phyloP scores from a whole-genome alignment of 371 early-diverging fungal species.

The Nosema muscidifuracis region DNA sequence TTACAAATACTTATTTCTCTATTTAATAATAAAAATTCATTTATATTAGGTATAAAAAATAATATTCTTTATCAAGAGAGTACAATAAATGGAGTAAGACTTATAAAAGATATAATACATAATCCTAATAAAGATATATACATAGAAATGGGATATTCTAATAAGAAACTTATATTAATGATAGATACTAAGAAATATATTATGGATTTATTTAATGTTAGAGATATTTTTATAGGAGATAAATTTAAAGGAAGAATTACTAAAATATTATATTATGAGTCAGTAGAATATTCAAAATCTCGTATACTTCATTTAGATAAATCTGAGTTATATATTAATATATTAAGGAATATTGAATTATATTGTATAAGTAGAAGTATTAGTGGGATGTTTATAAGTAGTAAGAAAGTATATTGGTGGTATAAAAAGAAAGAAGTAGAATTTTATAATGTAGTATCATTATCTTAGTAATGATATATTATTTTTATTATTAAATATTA shows the following conservation, averaged over 20 bases:
- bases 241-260: neutral
- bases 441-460: neutral
- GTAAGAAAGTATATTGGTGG: neutral
- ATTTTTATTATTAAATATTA: too few relatives aligned
- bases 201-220: neutral
- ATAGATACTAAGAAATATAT: neutral
- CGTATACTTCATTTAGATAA: neutral
- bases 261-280: neutral
- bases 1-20: constrained; percentile 1
- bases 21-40: neutral
- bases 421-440: neutral
- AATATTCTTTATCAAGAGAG: neutral
- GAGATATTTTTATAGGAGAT: neutral
- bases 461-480: too few relatives aligned
- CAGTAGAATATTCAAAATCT: neutral
- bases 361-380: neutral
- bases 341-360: neutral
- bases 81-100: neutral
- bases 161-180: neutral
- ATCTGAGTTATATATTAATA: neutral
- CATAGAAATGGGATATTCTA: neutral
- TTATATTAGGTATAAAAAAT: neutral
- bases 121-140: neutral
- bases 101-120: neutral
- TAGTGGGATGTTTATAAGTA: neutral